These are phyloP conservation scores for Vitis cinerea DNA, from an alignment of 164 flowering plant genomes.

Conservation along the genomic window DNA sequence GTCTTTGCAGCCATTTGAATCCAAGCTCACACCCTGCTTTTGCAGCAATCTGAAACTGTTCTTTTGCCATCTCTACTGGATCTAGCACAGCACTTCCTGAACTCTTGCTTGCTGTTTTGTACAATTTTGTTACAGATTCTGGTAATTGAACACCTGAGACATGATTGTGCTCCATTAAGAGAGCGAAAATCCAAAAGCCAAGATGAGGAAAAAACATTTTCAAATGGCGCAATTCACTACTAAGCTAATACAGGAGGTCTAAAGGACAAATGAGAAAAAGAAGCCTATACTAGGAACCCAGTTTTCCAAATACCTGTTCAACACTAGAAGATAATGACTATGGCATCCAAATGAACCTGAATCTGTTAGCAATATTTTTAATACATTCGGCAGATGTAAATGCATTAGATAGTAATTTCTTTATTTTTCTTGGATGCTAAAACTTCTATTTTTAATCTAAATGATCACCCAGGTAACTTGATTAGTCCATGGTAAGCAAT, in stretches of 20 bases:
- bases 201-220: neutral
- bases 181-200: neutral
- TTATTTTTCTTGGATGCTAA: no score
- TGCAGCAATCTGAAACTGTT: constrained; percentile 77
- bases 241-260: neutral
- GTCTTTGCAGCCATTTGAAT: constrained; percentile 69
- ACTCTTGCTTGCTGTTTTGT: constrained; percentile 24
- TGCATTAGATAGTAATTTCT: no score
- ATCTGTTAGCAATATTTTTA: no score
- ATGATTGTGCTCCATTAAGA: neutral
- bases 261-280: neutral
- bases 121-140: constrained; percentile 54
- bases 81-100: constrained; percentile 17
- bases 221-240: neutral
- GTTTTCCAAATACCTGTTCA: no score
- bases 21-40: constrained; percentile 85
- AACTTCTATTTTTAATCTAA: no score
- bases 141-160: constrained; percentile 72
- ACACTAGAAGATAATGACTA: no score
- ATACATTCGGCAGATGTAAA: no score
- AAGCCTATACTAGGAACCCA: no score
- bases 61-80: constrained; percentile 59
- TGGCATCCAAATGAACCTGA: no score
- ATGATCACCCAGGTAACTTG: no score
- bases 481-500: no score